Evolutionary conservation across 2,329 filamentous ascomycete genomes (phyloP), one percentile per base, ranked within the genome.

Genomic region (Fusarium kyushuense): DNA sequence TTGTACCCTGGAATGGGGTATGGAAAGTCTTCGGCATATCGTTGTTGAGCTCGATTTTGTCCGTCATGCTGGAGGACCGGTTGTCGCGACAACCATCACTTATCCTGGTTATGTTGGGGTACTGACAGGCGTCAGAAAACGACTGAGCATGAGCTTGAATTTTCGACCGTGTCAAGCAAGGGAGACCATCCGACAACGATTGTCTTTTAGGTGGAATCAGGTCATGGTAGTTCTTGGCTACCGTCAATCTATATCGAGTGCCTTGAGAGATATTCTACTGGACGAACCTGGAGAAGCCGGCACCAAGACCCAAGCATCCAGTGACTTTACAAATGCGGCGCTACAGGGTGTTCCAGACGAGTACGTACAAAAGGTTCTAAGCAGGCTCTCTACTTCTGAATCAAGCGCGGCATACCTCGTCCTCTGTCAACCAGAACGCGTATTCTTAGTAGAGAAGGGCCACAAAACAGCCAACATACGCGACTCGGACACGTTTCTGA

Each of bases 1-100:
- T 66, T 79, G 86, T 17, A 86, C 84, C 4, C 70, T 87, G 17
- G 85, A 87, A 62, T 87, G 85, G 85, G 79, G 76, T 0, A 87
- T 87, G 85, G 81, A 86, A 51, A 71, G 75, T 14, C 72, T 87
- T 12, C 77, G 85, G 5, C 73, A 81, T 1, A 69, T 87, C 14
- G 75, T 86, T n/a, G 82, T 87, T 2, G 81, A 84, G 51, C 76
- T 87, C 6, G 82, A 87, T 51, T 87, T 81, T 68, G 76, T 86
- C 5, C 75, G 75, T 6, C 72, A 63, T 5, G 23, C 58, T 1
- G 73, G 65, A 8, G 75, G 78, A 0, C 72, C 77, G 0, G 77
- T 84, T 3, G 48, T 85, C 11, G 84, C 83, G 2, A 81, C 79
- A 0, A 81, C 78, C 17, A 75, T 86, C 35, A 83, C 81, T 0